Base-by-base conservation (phyloP, 805 yeast species). In the Cyberlindnera amylophila region DNA sequence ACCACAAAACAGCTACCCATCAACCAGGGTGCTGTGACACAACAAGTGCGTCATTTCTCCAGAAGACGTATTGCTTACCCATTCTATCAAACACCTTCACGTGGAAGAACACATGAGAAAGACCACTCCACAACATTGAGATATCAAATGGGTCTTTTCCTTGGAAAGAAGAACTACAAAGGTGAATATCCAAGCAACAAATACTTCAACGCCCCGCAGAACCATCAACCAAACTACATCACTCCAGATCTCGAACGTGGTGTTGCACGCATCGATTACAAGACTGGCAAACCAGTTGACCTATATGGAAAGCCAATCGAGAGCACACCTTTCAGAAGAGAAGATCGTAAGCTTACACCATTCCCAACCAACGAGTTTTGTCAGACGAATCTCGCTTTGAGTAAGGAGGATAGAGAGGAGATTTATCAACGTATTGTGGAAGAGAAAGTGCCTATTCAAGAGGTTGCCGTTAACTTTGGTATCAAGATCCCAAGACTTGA, bases 401-500 rank as follows among this genome's bases (percentile, higher is more conserved):
- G 85, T 21, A 69, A 73, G 26, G 72, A 73, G 36, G 72, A 86
- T 61, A 85, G 83, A 60, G 61, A 64, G 21, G 68, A 74, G 33
- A 82, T 93, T 24, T 72, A 77, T 44, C 66, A 71, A 35, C 88
- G 79, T 39, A 68, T 77, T 41, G 67, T 61, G 14, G 70, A 67
- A 32, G 74, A 77, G 24, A 76, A 78, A 34, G 55, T 73, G 37
- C 72, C 83, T 33, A 65, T 81, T 17, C 91, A 86, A 60, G 82
- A 80, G 51, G 80, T 86, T 35, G 90, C 96, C 10, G 77, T 82
- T 49, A 77, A 77, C 57, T 82, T 80, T 57, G 91, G 95, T 4
- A 69, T 91, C 51, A 85, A 87, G 58, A 77, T 89, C 47, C 86
- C 89, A 40, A 78, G 98, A 62, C 72, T 93, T 16, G 96, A 90